Base-by-base conservation (phyloP, 2,329 filamentous ascomycete species). In the Ilyonectria sp. region DNA sequence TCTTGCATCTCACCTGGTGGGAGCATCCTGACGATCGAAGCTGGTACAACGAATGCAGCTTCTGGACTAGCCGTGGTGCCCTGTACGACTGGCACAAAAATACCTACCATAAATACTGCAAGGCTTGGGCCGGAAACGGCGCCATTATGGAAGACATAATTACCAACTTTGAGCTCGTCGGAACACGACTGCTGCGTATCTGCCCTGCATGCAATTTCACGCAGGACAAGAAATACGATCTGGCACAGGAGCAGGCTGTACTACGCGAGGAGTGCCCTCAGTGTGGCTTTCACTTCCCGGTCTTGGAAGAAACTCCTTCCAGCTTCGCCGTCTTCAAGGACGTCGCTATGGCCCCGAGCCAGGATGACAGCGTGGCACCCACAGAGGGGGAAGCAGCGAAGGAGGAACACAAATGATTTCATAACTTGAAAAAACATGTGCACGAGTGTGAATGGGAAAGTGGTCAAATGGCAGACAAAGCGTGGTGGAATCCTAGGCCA, bases 121-220 rank as follows among this genome's bases (percentile, higher is more conserved):
- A 73, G 37, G 15, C 62, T 6, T 71, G 53, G 63, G 69, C 69
- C 0, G 67, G 52, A 0, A 71, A 71, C 10, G 64, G 67, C 2
- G 71, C 63, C 40, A 73, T 73, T 11, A 70, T 73, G 61, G 71
- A 73, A 44, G 71, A 67, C 6, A 69, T 73, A 3, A 65, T 66
- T 3, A 71, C 67, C n/a, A 73, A 73, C 29, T 73, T 66, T 15
- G 67, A 73, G 59, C 71, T 73, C 8, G 44, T 68, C 6, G 47
- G 70, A 2, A 73, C 63, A 1, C 26, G 68, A 0, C 29, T 73
- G 1, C 63, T 73, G 10, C n/a, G 55, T 2, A 63, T 73, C 1
- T 73, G 66, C 8, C 63, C 70, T 2, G 63, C 73, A 1, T 71
- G 70, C 31, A 68, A 63, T 9, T 43, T 59, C 4, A 69, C 71